These are phyloP conservation scores for Nemania serpens DNA, from an alignment of 2,329 filamentous ascomycete species.

Conservation along the genomic window DNA sequence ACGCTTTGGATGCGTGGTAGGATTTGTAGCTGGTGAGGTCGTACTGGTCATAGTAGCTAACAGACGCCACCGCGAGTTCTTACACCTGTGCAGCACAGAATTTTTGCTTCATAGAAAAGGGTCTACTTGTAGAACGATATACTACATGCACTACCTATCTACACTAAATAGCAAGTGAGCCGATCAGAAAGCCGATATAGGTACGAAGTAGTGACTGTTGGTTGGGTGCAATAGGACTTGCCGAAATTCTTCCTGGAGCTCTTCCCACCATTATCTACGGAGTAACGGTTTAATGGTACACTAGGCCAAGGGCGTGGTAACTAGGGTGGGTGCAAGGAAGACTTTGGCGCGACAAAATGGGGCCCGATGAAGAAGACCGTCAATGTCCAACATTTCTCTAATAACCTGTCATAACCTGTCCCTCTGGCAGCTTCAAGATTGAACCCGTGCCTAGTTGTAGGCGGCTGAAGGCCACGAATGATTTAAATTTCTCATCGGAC, in stretches of 20 bases:
- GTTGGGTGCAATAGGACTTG: not conserved
- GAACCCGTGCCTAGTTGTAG: not conserved
- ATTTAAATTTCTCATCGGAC: not conserved
- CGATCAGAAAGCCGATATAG: constrained; percentile 3
- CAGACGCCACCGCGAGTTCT: constrained; percentile 23
- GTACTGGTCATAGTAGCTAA: not conserved
- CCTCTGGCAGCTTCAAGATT: not conserved
- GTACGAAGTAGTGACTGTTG: constrained; percentile 19
- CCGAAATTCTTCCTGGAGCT: not conserved
- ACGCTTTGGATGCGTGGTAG: not conserved
- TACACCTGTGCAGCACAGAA: not conserved
- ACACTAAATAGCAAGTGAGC: not conserved
- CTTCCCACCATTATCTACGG: not conserved
- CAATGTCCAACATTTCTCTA: not conserved
- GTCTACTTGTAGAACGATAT: constrained; percentile 17
- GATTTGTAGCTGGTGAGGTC: no score
- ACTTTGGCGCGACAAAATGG: no score
- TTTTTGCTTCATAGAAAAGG: not conserved
- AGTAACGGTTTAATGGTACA: not conserved
- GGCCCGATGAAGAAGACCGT: no score
- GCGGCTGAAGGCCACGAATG: not conserved
- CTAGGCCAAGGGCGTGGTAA: not conserved
- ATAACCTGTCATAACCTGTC: not conserved
- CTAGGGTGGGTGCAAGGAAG: not conserved
- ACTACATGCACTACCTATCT: not conserved